Conservation (phyloP, 305 asterid genomes). For the Coffea humblotiana region DNA sequence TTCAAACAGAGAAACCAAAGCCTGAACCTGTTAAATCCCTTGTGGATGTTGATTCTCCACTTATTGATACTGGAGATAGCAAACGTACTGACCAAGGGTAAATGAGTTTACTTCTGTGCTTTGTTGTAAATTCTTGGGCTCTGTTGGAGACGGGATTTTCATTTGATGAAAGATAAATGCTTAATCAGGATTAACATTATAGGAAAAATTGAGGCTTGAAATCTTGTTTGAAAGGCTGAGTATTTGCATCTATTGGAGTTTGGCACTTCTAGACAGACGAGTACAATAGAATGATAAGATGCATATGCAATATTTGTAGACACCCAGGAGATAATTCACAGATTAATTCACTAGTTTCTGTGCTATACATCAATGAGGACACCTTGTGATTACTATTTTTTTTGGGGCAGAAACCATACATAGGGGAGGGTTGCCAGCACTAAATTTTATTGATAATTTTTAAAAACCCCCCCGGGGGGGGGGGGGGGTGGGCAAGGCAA, state of each 20-base stretch:
- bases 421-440: too few species aligned
- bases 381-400: not conserved
- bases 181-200: not conserved
- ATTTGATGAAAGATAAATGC: not conserved
- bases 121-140: constrained; percentile 2
- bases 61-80: constrained; percentile 70
- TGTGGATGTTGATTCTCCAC: constrained; percentile 75
- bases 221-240: not conserved
- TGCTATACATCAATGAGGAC: not conserved
- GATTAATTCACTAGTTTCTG: not conserved
- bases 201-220: not conserved
- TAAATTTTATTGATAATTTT: too few species aligned
- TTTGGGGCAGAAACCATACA: not conserved
- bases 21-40: constrained; percentile 53
- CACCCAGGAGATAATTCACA: too few species aligned
- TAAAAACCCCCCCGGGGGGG: too few species aligned
- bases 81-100: constrained; percentile 51
- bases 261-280: not conserved
- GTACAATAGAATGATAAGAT: not conserved
- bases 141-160: constrained; percentile 13
- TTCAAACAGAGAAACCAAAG: constrained; percentile 53
- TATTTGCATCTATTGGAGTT: not conserved
- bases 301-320: not conserved
- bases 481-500: too few species aligned
- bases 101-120: constrained; percentile 16